phyloP scores from a whole-genome alignment of 2,329 filamentous ascomycete species.

The Aspergillus sp. region DNA sequence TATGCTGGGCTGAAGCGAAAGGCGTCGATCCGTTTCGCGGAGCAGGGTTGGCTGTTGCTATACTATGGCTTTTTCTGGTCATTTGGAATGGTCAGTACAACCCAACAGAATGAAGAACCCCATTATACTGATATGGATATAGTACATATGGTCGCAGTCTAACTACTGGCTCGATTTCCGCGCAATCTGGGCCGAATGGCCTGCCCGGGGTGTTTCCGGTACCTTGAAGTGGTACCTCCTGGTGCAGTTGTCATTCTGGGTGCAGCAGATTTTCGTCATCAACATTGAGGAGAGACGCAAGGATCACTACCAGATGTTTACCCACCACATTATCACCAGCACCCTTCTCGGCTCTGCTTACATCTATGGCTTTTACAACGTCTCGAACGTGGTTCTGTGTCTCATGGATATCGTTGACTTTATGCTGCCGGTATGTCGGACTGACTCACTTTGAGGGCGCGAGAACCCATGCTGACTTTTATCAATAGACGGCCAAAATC shows the following conservation, averaged over 20 bases:
- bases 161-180: constrained; percentile 72
- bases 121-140: constrained; percentile 4
- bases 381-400: constrained; percentile 82
- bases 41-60: constrained; percentile 86
- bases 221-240: constrained; percentile 86
- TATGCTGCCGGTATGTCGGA: constrained; percentile 67
- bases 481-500: constrained; percentile 72
- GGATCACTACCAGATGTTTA: constrained; percentile 94
- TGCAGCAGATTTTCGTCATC: constrained; percentile 90
- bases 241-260: constrained; percentile 84
- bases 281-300: constrained; percentile 92
- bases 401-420: constrained; percentile 94
- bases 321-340: constrained; percentile 87
- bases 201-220: constrained; percentile 67
- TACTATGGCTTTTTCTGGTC: constrained; percentile 82
- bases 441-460: neutral
- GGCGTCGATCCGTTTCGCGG: constrained; percentile 75
- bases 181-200: constrained; percentile 82
- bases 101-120: neutral
- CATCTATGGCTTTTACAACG: constrained; percentile 77
- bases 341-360: constrained; percentile 77
- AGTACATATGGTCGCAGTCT: constrained; percentile 79
- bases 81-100: constrained; percentile 67
- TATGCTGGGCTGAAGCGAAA: constrained; percentile 73
- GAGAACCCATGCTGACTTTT: constrained; percentile 6